Base-by-base conservation (phyloP, 176 grass and related monocot genomes). In the Rhynchospora pubera region DNA sequence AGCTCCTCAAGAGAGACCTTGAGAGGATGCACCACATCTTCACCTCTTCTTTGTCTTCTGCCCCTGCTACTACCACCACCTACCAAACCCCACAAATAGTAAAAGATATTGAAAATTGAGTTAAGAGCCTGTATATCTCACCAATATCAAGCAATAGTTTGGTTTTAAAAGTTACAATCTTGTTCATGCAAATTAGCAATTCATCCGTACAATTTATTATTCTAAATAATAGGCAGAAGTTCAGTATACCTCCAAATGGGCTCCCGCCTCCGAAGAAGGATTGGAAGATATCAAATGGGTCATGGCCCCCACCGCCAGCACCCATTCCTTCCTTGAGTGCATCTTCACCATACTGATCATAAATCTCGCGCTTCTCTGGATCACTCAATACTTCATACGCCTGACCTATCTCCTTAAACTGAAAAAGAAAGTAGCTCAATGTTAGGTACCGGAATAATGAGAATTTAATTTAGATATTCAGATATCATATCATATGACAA, bases 261-360 rank as follows among this genome's bases (percentile, higher is more conserved):
- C 77, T 83, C 16, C 89, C 89, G 21, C 93, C 91, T 71, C 93
- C 91, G 77, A 97, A 97, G 89, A 97, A 97, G 0, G 91, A 90
- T 21, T 85, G 79, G 83, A 93, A 97, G 34, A 97, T 97, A 82
- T 94, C 94, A 4, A 97, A 97, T 8, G 94, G 94, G 39, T 97
- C 94, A 0, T 97, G 94, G 77, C 74, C 86, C 28, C 88, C 93
- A 16, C 86, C 82, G 0, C 87, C 78, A 51, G 77, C 82, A 60
- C 91, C 89, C 94, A 97, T 93, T 65, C 94, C 94, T 30, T 97
- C 94, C 79, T 94, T 97, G 60, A 97, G 91, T 22, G 91, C 94
- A 90, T 97, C 94, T 85, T 97, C 94, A 39, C 91, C 94, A 85
- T 93, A 94, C 24, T 97, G 91, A 21, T 94, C 94, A 62, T 97